Evolutionary conservation across 345 rosid genomes (phyloP).

Genomic region (Ceriops zippeliana): DNA sequence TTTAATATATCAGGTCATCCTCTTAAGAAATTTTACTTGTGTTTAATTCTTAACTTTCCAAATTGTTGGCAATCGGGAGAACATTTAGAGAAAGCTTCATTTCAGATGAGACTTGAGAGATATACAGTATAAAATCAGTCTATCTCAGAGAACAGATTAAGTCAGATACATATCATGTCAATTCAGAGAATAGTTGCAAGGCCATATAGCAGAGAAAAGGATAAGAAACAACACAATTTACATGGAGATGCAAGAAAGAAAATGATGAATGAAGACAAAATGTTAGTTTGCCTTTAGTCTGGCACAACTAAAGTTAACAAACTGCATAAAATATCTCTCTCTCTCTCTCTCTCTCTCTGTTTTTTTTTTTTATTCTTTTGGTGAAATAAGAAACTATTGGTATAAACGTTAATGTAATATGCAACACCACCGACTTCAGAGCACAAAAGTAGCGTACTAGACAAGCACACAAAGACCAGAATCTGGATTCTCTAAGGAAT

Average conservation of each 20-base stretch:
- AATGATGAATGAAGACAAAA: too few species aligned
- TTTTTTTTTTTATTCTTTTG: too few species aligned
- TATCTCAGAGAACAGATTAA: background rate
- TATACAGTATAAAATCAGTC: background rate
- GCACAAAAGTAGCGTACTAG: background rate
- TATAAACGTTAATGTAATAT: background rate
- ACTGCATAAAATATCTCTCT: too few species aligned
- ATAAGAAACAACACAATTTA: background rate
- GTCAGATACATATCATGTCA: background rate
- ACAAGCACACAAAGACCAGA: slow-evolving; percentile 1
- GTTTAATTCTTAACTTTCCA: too few species aligned
- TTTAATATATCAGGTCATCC: too few species aligned
- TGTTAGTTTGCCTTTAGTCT: background rate
- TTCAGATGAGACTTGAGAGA: background rate
- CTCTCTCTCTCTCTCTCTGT: too few species aligned
- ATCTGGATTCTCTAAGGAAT: background rate
- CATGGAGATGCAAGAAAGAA: background rate
- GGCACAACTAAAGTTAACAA: too few species aligned
- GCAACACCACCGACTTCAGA: background rate
- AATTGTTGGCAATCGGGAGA: too few species aligned
- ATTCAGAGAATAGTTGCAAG: background rate
- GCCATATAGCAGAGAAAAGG: background rate
- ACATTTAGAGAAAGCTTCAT: too few species aligned
- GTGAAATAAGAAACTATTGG: background rate
- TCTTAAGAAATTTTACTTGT: too few species aligned